Base-by-base conservation (phyloP, 768 basidiomycete species). In the Pleurotus citrinopileatus region DNA sequence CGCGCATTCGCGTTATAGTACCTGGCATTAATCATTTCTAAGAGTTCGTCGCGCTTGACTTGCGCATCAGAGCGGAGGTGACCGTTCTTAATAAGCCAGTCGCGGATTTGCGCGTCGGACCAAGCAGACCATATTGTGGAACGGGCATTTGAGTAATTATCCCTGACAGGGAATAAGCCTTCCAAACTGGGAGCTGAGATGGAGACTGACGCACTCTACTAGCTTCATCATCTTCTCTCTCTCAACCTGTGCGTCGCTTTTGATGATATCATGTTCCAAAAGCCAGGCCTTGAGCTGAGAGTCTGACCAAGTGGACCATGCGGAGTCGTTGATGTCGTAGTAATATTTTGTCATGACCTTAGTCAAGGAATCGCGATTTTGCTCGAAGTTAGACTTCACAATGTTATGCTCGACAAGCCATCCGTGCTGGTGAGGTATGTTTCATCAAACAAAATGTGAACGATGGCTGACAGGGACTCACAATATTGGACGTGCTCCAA, bases 401-500 rank as follows among this genome's bases (percentile, higher is more conserved):
- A 97, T 70, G 55, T 86, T 81, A 66, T 94, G 92, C 7, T 79
- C 69, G 12, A 91, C 72, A 42, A 97, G 87, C 94, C 95, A 98
- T 54, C 87, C 74, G 53, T 86, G 84, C 89, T 91, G 56, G 17
- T 12, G 46, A 37, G 10, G 15, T 50, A 28, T 13, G 20, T 19
- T 56, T 42, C 23, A 43, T 29, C 28, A 42, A 9, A 12, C 29
- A 22, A 9, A 19, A 10, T 3, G 28, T 12, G 2, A 20, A 32
- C 3, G n/a, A 7, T 6, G 8, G 59, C 34, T 22, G 29, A 27
- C 19, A 47, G 15, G 20, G n/a, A 66, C 84, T 46, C 57, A 89
- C 89, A 47, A 94, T 82, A 65, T 91, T 89, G 2, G 83, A 86
- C 65, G 91, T 87, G 52, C 85, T 86, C 95, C 96, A 98, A 2